A percentile compares a stretch with the other conserved stretches of the same genome.
These are phyloP conservation scores for Globisporangium irregulare DNA, from an alignment of 352 stramenopile genomes.

Conservation along the genomic window DNA sequence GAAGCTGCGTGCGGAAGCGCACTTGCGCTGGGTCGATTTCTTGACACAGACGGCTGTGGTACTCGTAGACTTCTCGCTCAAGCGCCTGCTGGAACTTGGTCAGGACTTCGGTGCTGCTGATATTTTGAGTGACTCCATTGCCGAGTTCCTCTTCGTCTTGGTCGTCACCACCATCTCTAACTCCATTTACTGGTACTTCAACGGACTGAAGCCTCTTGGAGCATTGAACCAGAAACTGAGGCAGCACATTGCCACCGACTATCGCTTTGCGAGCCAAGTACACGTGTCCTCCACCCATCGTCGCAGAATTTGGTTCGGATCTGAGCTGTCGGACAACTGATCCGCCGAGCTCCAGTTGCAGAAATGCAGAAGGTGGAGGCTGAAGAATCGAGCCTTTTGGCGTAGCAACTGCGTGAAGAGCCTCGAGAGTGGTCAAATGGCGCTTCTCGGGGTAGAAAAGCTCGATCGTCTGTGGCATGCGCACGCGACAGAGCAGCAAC, in stretches of 20 bases:
- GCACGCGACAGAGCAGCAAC: slow-evolving; percentile 38
- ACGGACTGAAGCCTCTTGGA: slow-evolving; percentile 16
- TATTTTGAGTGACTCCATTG: not conserved
- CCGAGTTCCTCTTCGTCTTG: not conserved
- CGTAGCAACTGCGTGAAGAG: slow-evolving; percentile 18
- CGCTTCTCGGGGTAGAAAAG: slow-evolving; percentile 24
- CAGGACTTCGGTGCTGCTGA: slow-evolving; percentile 12
- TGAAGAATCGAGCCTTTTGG: slow-evolving; percentile 24
- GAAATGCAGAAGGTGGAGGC: slow-evolving; percentile 30
- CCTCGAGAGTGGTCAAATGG: slow-evolving; percentile 21
- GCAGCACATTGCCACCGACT: slow-evolving; percentile 25
- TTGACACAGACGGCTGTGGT: slow-evolving; percentile 29
- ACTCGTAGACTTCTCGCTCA: slow-evolving; percentile 28
- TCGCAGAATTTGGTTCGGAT: not conserved
- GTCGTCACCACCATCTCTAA: not conserved
- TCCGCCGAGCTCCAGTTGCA: slow-evolving; percentile 29
- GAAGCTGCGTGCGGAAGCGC: slow-evolving; percentile 24
- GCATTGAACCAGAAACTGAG: slow-evolving; percentile 38
- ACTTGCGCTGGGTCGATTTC: slow-evolving; percentile 34
- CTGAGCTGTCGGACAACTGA: not conserved
- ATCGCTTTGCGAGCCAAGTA: slow-evolving; percentile 29
- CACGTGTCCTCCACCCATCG: slow-evolving; percentile 21
- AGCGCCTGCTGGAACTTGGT: slow-evolving; percentile 25
- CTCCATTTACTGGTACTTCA: not conserved
- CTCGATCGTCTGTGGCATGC: slow-evolving; percentile 35